These are phyloP conservation scores for Nymphaea colorata DNA, from an alignment of 164 flowering plant species.

Conservation along the genomic window DNA sequence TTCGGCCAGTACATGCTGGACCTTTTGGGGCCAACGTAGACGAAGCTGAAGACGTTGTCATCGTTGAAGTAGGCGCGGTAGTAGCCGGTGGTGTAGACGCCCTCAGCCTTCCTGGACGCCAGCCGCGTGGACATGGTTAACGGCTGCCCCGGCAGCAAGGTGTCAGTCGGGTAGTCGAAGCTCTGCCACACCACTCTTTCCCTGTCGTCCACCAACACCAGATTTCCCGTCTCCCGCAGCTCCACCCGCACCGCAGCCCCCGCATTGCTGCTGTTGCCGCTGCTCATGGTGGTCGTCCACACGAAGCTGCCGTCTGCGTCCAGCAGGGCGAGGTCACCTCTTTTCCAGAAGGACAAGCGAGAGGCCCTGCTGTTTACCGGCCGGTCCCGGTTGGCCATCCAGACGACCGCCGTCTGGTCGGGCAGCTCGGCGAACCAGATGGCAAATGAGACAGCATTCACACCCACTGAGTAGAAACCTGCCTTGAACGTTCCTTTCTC, in stretches of 20 bases:
- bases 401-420: slow-evolving; percentile 1
- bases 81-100: slow-evolving; percentile 5
- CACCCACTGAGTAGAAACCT: slow-evolving; percentile 15
- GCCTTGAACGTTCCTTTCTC: slow-evolving; percentile 9
- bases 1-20: slow-evolving; percentile 16
- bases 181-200: slow-evolving; percentile 8
- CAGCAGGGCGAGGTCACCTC: slow-evolving; percentile 8
- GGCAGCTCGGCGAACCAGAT: slow-evolving; percentile 13
- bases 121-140: slow-evolving; percentile 7
- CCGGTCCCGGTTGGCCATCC: slow-evolving; percentile 17
- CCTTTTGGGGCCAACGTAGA: slow-evolving; percentile 16
- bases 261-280: neutral
- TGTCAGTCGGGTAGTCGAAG: slow-evolving; percentile 13
- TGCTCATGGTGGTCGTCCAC: slow-evolving; percentile 9
- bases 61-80: slow-evolving; percentile 6
- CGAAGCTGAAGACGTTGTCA: slow-evolving; percentile 9
- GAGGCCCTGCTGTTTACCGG: slow-evolving; percentile 9
- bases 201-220: slow-evolving; percentile 3
- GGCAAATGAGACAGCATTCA: slow-evolving; percentile 10
- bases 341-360: slow-evolving; percentile 6
- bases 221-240: slow-evolving; percentile 9
- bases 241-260: neutral
- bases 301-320: slow-evolving; percentile 6
- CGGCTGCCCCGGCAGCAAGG: slow-evolving; percentile 13
- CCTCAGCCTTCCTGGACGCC: slow-evolving; percentile 4